Evolutionary conservation across 352 stramenopile species (phyloP).

Genomic region (Aphanomyces cochlioides): DNA sequence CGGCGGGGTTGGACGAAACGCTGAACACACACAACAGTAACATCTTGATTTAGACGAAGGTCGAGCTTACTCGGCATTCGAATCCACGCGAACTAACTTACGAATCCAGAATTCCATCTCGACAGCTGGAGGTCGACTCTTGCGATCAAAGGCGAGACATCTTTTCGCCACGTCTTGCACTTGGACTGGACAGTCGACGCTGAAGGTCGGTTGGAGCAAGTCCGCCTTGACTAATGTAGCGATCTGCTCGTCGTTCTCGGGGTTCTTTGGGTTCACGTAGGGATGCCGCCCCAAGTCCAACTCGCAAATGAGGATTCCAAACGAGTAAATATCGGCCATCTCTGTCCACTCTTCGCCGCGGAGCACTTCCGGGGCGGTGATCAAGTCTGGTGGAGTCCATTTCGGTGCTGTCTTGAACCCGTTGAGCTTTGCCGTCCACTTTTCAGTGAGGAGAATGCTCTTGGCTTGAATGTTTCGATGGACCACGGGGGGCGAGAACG

Average conservation of each 20-base stretch:
- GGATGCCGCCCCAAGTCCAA: slow-evolving; percentile 67
- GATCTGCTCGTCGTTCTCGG: slow-evolving; percentile 19
- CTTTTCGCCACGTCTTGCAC: slow-evolving; percentile 27
- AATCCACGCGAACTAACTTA: neutral
- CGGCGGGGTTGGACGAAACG: no score
- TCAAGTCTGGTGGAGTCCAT: slow-evolving; percentile 61
- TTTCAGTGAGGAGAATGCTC: slow-evolving; percentile 68
- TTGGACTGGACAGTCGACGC: slow-evolving; percentile 21
- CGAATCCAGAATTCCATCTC: slow-evolving; percentile 31
- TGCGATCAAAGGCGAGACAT: slow-evolving; percentile 6
- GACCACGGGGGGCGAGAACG: slow-evolving; percentile 42
- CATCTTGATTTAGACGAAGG: no score
- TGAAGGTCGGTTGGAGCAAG: slow-evolving; percentile 26
- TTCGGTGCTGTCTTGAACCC: slow-evolving; percentile 69
- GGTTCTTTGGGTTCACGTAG: slow-evolving; percentile 47
- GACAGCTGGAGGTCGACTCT: slow-evolving; percentile 15
- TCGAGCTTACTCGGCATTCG: neutral
- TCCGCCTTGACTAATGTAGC: slow-evolving; percentile 28
- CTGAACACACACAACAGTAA: no score
- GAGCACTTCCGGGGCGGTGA: slow-evolving; percentile 67
- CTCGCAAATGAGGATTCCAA: slow-evolving; percentile 75
- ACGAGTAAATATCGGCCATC: slow-evolving; percentile 70
- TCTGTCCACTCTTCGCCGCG: slow-evolving; percentile 64
- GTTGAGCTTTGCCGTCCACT: slow-evolving; percentile 66
- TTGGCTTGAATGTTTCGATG: slow-evolving; percentile 75